Evolutionary conservation across 164 flowering plant species (phyloP).

Genomic region (Umbilicus rupestris): DNA sequence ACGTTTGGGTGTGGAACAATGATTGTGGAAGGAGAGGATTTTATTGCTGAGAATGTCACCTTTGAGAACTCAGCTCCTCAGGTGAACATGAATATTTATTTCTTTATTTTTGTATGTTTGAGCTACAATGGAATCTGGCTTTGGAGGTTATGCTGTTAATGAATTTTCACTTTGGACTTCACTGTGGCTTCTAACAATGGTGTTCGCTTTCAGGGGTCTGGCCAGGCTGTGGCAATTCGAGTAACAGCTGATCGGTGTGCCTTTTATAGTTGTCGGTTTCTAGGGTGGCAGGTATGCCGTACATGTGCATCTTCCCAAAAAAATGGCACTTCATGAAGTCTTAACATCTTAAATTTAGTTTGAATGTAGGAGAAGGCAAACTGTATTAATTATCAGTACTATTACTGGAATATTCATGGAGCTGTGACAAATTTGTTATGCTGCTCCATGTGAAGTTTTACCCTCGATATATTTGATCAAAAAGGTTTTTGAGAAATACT

Average conservation of each 20-base stretch:
- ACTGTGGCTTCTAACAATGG: background rate
- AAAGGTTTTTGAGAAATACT: background rate
- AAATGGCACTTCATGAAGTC: background rate
- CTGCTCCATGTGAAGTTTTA: background rate
- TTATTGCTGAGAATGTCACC: slow-evolving; percentile 92
- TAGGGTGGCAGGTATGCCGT: slow-evolving; percentile 94
- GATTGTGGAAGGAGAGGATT: slow-evolving; percentile 92
- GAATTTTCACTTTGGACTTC: background rate
- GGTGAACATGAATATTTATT: slow-evolving; percentile 21
- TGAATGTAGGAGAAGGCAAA: background rate
- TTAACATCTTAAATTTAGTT: background rate
- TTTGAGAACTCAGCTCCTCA: slow-evolving; percentile 86
- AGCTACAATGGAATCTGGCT: no score
- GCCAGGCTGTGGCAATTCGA: slow-evolving; percentile 94
- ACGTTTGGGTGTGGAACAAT: slow-evolving; percentile 84
- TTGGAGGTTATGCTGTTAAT: background rate
- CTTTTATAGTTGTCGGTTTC: slow-evolving; percentile 89
- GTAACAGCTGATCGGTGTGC: slow-evolving; percentile 94
- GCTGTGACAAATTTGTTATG: no score
- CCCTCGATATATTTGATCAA: background rate
- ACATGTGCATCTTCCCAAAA: background rate
- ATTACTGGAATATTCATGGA: no score
- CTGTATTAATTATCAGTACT: no score
- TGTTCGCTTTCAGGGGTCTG: slow-evolving; percentile 57
- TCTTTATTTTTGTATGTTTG: background rate